Evolutionary conservation across 768 basidiomycete species (phyloP), one percentile per base, ranked within the genome.

Genomic region (Auricularia auricula-judae): DNA sequence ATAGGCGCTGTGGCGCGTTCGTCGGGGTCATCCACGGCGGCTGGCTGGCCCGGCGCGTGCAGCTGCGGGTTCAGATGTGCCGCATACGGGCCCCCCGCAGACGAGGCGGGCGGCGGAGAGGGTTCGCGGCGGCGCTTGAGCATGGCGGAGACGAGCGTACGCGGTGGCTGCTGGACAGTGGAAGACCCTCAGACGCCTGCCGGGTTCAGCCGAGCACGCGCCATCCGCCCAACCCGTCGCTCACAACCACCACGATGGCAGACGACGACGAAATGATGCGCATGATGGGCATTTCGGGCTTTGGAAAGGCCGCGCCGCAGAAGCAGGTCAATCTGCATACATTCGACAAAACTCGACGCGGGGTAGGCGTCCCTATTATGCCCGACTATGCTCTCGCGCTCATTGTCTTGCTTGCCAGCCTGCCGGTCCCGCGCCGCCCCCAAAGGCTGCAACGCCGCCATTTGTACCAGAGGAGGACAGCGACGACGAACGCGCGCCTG

Each of bases 211-310:
- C 21, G 47, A 8, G 47, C 11, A 51, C 47, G 39, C 39, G 39
- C 39, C 7, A 42, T 14, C 39, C 29, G 29, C 29, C 8, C 39
- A 14, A 42, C 39, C 12, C 39, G 39, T 42, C 39, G 8, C 7
- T 14, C 39, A 4, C 56, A 59, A 66, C 60, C 36, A 5, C 54
- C 69, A 64, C 54, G n/a, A 83, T 84, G 83, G 74, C 74, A 33
- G 83, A 86, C 74, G 80, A 81, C 76, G 18, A 47, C 18, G 89
- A 91, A 66, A 75, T 92, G 21, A 81, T 92, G 70, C 85, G 87
- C 2, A 84, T 87, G 11, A 92, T 94, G 87, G 91, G 91, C 4
- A 89, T 93, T 64, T 70, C 84, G 70, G 88, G 88, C 29, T 94
- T 94, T 71, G 92, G 92, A 33, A 93, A 92, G 76, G 75, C 85